These are phyloP conservation scores for Daedaleopsis nitida DNA, from an alignment of 768 basidiomycete genomes.

Conservation along the genomic window DNA sequence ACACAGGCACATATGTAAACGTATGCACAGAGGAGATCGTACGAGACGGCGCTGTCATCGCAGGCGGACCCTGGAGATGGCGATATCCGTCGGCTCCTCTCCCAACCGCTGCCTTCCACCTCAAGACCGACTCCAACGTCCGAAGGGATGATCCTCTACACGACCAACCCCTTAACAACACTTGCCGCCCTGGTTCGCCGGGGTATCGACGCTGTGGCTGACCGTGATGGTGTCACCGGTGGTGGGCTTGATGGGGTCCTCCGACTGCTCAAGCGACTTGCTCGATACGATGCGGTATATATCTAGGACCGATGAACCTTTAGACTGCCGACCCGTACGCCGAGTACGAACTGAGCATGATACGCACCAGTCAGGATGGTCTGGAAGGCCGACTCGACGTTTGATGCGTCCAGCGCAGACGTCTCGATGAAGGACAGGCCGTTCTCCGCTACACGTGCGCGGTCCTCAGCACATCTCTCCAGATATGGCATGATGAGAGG, in stretches of 20 bases:
- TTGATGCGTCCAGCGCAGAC: slow-evolving; percentile 98
- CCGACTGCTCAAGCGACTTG: slow-evolving; percentile 88
- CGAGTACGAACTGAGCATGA: not conserved
- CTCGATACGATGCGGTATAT: slow-evolving; percentile 97
- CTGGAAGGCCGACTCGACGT: slow-evolving; percentile 98
- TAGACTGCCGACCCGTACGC: not conserved
- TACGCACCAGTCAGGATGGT: slow-evolving; percentile 86
- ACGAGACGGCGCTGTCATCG: not conserved
- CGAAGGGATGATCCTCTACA: not conserved
- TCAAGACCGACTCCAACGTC: not conserved
- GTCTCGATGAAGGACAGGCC: slow-evolving; percentile 96
- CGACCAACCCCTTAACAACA: slow-evolving; percentile 52
- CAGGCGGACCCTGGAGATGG: not conserved
- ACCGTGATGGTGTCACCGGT: slow-evolving; percentile 86
- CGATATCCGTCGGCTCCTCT: not conserved
- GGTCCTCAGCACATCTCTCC: not conserved
- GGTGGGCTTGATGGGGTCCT: slow-evolving; percentile 77
- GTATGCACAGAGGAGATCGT: slow-evolving; percentile 19
- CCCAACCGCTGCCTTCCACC: not conserved
- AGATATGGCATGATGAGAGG: not conserved
- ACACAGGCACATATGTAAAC: slow-evolving; percentile 24
- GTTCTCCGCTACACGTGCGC: slow-evolving; percentile 70
- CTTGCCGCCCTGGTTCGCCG: slow-evolving; percentile 55
- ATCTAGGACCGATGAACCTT: slow-evolving; percentile 49
- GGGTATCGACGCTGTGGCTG: slow-evolving; percentile 69